phyloP scores from a whole-genome alignment of 2,329 filamentous ascomycete species.

The Phyllosticta citribraziliensis region DNA sequence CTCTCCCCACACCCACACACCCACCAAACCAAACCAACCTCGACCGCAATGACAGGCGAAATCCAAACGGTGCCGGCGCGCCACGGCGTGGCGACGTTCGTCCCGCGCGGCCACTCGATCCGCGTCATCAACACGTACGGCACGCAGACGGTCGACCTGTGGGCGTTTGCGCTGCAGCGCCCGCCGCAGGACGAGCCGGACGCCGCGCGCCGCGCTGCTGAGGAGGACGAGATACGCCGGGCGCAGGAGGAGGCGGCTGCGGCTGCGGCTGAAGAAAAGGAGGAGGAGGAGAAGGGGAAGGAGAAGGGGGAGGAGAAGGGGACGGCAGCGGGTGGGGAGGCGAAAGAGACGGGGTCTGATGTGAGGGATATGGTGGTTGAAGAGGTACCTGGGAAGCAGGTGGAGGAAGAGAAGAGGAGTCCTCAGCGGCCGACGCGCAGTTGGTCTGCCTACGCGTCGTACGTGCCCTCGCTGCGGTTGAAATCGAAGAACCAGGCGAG shows the following conservation, averaged over 20 bases:
- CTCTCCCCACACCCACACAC: too few species aligned
- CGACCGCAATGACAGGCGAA: slow-evolving; percentile 26
- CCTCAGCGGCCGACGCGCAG: slow-evolving; percentile 11
- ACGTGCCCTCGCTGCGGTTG: not conserved
- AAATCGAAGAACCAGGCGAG: not conserved
- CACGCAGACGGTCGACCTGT: slow-evolving; percentile 40
- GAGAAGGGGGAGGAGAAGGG: not conserved
- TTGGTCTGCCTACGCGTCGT: not conserved
- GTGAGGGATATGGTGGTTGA: not conserved
- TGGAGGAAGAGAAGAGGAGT: slow-evolving; percentile 13
- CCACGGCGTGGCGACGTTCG: slow-evolving; percentile 42
- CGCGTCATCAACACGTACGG: slow-evolving; percentile 43
- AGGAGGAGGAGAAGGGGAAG: not conserved
- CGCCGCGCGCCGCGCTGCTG: slow-evolving; percentile 10
- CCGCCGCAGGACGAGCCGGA: slow-evolving; percentile 23
- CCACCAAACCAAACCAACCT: not conserved
- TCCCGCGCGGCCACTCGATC: slow-evolving; percentile 38
- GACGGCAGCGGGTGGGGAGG: not conserved
- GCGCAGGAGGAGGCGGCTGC: not conserved
- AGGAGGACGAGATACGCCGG: slow-evolving; percentile 4
- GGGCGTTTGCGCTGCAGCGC: slow-evolving; percentile 39
- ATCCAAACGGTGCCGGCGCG: slow-evolving; percentile 39
- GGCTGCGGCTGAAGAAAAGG: not conserved
- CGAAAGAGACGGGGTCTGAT: not conserved
- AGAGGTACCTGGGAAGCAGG: not conserved